Conservation (phyloP, 106 monocot species). For the Cymbidium sinense region DNA sequence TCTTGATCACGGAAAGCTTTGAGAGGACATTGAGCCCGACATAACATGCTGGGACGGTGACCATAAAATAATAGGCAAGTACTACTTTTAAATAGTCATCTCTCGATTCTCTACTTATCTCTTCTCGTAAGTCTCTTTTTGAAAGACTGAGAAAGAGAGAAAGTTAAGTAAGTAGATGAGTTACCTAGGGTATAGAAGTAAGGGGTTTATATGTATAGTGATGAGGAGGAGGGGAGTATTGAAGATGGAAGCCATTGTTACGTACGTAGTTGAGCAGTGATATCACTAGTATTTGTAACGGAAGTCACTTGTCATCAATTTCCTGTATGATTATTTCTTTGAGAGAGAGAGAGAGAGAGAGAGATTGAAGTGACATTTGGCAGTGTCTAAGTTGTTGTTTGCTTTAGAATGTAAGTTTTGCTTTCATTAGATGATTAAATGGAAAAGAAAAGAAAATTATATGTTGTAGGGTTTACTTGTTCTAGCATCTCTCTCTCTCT, state of each 20-base stretch:
- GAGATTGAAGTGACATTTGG: not conserved
- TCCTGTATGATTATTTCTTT: not conserved
- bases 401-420: not conserved
- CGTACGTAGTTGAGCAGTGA: too few species aligned
- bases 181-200: not conserved
- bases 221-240: not conserved
- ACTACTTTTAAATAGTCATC: not conserved
- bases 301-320: not conserved
- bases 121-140: not conserved
- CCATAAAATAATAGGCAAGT: slow-evolving; percentile 54
- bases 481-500: not conserved
- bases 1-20: slow-evolving; percentile 75
- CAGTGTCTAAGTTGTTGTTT: not conserved
- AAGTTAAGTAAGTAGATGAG: not conserved
- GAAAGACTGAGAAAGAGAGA: not conserved
- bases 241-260: not conserved
- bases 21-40: slow-evolving; percentile 76
- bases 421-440: not conserved
- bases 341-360: too few species aligned
- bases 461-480: not conserved
- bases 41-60: slow-evolving; percentile 60
- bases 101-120: not conserved
- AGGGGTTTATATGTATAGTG: not conserved
- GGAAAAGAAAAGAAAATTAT: not conserved
- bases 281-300: too few species aligned